A percentile compares a stretch with the other conserved stretches of the same genome.
These are phyloP conservation scores for Sporisorium scitamineum DNA, from an alignment of 1,284 basidiomycete species.

Conservation along the genomic window DNA sequence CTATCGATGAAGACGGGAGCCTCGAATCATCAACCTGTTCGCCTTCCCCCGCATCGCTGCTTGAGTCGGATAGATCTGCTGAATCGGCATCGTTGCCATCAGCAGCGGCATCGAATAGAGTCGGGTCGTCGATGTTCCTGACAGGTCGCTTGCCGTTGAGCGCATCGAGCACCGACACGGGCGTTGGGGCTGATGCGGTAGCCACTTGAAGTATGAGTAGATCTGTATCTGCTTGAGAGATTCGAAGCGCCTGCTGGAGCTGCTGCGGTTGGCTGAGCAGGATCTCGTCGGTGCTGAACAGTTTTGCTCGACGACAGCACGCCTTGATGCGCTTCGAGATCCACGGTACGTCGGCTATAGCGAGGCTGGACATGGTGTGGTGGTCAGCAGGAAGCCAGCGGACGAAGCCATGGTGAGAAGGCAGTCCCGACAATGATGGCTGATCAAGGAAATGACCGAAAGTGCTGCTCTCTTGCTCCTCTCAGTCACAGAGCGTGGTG, in stretches of 20 bases:
- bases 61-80: slow-evolving; percentile 5
- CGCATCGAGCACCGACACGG: slow-evolving; percentile 32
- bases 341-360: slow-evolving; percentile 35
- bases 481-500: not conserved
- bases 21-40: not conserved
- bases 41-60: slow-evolving; percentile 4
- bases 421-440: not conserved
- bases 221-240: slow-evolving; percentile 19
- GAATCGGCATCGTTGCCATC: slow-evolving; percentile 13
- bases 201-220: slow-evolving; percentile 34
- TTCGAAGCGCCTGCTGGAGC: slow-evolving; percentile 30
- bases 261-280: slow-evolving; percentile 27
- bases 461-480: not conserved
- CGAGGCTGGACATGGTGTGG: slow-evolving; percentile 28
- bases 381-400: not conserved
- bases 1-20: slow-evolving; percentile 18
- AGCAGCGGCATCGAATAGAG: slow-evolving; percentile 10
- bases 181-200: slow-evolving; percentile 22
- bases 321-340: slow-evolving; percentile 52
- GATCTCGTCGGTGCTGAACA: slow-evolving; percentile 43
- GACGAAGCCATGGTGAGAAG: too few species aligned
- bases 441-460: not conserved
- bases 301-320: slow-evolving; percentile 43
- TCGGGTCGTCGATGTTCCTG: not conserved
- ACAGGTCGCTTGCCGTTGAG: slow-evolving; percentile 24